A percentile compares a stretch with the other conserved stretches of the same genome.
phyloP scores from a whole-genome alignment of 305 asterid species.

The Plantago rigida region DNA sequence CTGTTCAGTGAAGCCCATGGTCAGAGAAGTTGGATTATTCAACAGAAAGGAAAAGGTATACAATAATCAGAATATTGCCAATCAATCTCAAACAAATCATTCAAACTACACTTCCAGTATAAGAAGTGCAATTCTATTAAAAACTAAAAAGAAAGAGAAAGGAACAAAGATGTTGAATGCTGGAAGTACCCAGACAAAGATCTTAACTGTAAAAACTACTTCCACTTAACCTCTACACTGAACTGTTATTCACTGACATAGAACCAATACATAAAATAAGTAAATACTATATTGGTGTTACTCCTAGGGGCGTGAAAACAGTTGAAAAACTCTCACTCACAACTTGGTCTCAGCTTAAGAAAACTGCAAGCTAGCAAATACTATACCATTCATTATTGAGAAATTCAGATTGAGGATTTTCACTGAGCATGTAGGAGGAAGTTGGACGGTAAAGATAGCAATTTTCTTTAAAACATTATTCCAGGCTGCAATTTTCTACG shows the following conservation, averaged over 20 bases:
- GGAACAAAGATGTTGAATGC: constrained; percentile 1
- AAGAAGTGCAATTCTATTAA: not conserved
- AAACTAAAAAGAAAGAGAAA: not conserved
- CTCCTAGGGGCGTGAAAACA: not conserved
- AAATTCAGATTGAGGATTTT: no score
- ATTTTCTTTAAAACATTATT: no score
- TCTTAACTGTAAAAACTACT: not conserved
- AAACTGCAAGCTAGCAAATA: not conserved
- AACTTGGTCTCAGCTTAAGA: not conserved
- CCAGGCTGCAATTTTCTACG: no score
- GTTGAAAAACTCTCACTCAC: not conserved
- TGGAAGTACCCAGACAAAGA: constrained; percentile 5
- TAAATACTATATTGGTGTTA: not conserved
- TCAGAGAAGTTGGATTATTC: constrained; percentile 26
- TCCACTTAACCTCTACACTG: constrained; percentile 1
- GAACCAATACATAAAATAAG: no score
- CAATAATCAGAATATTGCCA: not conserved
- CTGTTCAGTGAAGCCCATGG: constrained; percentile 36
- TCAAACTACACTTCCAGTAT: not conserved
- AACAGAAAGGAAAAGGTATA: constrained; percentile 9
- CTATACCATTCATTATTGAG: not conserved
- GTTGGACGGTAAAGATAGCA: no score
- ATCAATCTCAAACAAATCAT: not conserved
- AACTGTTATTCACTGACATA: not conserved
- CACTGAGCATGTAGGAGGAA: no score